Evolutionary conservation across 2,329 filamentous ascomycete species (phyloP), one percentile per base, ranked within the genome.

Genomic region (Venturia aucupariae): DNA sequence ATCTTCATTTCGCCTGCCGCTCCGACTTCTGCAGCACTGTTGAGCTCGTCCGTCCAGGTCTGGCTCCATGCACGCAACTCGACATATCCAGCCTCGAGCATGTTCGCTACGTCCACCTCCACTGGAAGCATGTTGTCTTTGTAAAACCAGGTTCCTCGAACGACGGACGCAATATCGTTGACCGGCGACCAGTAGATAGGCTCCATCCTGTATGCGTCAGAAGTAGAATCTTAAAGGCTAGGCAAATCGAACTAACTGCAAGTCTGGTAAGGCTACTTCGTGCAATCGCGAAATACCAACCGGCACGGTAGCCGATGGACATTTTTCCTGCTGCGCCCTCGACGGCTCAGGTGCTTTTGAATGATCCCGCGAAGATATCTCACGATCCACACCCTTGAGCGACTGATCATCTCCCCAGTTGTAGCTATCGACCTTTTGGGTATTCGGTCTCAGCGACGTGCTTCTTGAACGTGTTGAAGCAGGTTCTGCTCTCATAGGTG

Each of bases 101-200:
- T 91, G 70, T 97, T 99, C 10, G 94, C 92, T 41, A 97, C 88
- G 19, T 85, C 79, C 0, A 90, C 84, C 67, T 96, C 90, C 6
- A 99, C 84, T 0, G 94, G 94, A 65, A 90, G 80, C 92, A 97
- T 96, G 0, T 89, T 93, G 72, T 97, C 92, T 77, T 89, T 89
- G 75, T 97, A 97, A 74, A 99, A 99, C 94, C 94, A 99, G 0
- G 93, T 97, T 0, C 90, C 92, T 68, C 94, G 83, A 65, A 89
- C 82, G 1, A 97, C 92, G 42, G 86, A 81, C 7, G 90, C 88
- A 39, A 95, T 84, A 71, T 97, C 94, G 70, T 96, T 92, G 39
- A 97, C 83, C 8, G 94, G 93, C 22, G 89, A 92, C 94, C 94
- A 99, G 73, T 99, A 99, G 66, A 97, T 97, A 0, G 94, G 94